A percentile compares a stretch with the other conserved stretches of the same genome.
Evolutionary conservation across 2,329 filamentous ascomycete genomes (phyloP).

Genomic region (Scedosporium apiospermum): DNA sequence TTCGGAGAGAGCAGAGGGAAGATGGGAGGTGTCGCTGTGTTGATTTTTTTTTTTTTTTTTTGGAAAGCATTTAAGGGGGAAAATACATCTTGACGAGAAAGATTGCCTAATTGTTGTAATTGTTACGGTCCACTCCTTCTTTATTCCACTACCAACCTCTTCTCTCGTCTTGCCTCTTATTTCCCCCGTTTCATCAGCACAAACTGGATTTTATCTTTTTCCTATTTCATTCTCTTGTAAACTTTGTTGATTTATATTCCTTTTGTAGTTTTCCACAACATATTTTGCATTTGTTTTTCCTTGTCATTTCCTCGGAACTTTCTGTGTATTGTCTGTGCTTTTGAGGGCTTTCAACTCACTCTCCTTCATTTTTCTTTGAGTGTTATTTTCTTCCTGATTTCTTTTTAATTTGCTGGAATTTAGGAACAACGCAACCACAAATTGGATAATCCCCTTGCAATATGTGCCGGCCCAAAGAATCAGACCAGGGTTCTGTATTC

Average conservation of each 20-base stretch:
- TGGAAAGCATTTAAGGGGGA: conserved; percentile 5
- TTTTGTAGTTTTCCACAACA: conserved; percentile 16
- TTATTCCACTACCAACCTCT: conserved; percentile 11
- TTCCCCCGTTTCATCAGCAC: conserved; percentile 8
- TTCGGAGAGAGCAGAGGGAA: background rate
- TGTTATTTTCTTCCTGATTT: conserved; percentile 11
- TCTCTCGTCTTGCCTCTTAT: conserved; percentile 9
- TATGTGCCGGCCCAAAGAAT: background rate
- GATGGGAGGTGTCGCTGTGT: background rate
- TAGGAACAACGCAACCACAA: background rate
- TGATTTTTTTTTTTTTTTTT: conserved; percentile 4
- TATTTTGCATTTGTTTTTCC: conserved; percentile 11
- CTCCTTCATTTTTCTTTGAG: conserved; percentile 2
- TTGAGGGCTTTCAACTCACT: background rate
- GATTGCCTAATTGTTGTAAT: conserved; percentile 34
- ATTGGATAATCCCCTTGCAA: background rate
- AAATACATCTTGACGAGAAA: conserved; percentile 15
- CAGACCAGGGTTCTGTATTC: background rate
- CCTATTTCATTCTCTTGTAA: conserved; percentile 15
- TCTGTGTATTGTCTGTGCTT: background rate
- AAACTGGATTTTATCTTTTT: conserved; percentile 17
- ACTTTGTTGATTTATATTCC: conserved; percentile 15
- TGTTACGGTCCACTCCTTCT: conserved; percentile 17
- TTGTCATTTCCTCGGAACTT: background rate
- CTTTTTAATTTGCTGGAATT: background rate